These are phyloP conservation scores for Nannochloris sp. DNA, from an alignment of 139 green algal genomes.

Conservation along the genomic window DNA sequence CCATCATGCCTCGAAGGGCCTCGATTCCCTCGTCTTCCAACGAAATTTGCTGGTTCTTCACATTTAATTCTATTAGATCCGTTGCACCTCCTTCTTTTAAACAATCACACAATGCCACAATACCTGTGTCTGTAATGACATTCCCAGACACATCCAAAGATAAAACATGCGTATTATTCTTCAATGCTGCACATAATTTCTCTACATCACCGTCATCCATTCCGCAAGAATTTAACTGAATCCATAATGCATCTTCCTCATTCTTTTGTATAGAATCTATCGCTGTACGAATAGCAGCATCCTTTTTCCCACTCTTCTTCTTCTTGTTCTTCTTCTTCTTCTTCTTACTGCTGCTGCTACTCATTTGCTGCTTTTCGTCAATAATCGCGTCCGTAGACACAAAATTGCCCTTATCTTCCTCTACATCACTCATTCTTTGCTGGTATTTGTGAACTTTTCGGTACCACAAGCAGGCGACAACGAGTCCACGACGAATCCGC, in stretches of 20 bases:
- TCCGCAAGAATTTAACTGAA: not conserved
- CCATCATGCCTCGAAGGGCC: not conserved
- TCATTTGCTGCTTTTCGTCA: too few species aligned
- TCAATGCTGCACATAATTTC: slow-evolving; percentile 2
- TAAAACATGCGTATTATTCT: slow-evolving; percentile 4
- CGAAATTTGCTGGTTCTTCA: not conserved
- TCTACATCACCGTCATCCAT: not conserved
- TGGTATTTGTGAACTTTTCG: too few species aligned
- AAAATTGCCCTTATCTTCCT: too few species aligned
- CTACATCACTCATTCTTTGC: too few species aligned
- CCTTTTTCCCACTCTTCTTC: too few species aligned
- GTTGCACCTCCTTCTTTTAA: not conserved
- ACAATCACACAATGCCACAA: not conserved
- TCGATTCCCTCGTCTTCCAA: not conserved
- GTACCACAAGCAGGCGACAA: too few species aligned
- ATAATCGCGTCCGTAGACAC: too few species aligned
- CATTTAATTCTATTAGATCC: not conserved
- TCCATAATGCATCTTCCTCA: slow-evolving; percentile 2
- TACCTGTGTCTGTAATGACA: not conserved
- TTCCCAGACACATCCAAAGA: slow-evolving; percentile 5
- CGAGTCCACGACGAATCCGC: too few species aligned
- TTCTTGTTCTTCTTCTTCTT: too few species aligned
- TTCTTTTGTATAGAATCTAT: too few species aligned
- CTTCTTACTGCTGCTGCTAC: too few species aligned
- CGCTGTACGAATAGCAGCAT: too few species aligned